A percentile compares a stretch with the other conserved stretches of the same genome.
Conservation (phyloP, 2,329 filamentous ascomycete genomes). For the Fusarium odoratissimum region DNA sequence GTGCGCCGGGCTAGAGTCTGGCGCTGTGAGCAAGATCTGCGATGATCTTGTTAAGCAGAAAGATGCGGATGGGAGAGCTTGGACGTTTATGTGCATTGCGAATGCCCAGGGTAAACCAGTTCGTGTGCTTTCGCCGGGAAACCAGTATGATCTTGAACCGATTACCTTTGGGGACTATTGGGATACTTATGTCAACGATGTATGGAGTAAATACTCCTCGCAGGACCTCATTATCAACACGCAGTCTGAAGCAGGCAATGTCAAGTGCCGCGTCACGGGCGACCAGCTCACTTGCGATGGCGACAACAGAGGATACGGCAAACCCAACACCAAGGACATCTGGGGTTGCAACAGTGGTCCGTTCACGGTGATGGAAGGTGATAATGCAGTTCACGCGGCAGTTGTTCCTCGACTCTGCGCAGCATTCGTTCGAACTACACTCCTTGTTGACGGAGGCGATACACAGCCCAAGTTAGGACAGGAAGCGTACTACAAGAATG, state of each 20-base stretch:
- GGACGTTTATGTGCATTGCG: conserved; percentile 59
- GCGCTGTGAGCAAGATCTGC: conserved; percentile 56
- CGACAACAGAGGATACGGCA: conserved; percentile 57
- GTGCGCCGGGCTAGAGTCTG: conserved; percentile 54
- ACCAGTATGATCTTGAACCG: conserved; percentile 52
- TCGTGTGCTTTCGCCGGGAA: conserved; percentile 59
- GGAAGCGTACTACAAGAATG: conserved; percentile 57
- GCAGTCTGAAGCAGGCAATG: conserved; percentile 53
- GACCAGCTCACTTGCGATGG: conserved; percentile 54
- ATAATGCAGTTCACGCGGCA: conserved; percentile 56
- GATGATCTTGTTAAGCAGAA: conserved; percentile 53
- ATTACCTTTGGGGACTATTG: conserved; percentile 57
- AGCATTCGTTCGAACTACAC: conserved; percentile 61
- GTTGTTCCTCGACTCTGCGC: conserved; percentile 62
- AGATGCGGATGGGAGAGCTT: conserved; percentile 53
- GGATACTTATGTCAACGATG: conserved; percentile 57
- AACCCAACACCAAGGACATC: conserved; percentile 59
- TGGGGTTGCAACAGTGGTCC: conserved; percentile 64
- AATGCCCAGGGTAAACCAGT: conserved; percentile 51
- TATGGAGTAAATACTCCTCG: conserved; percentile 57
- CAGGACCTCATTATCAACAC: conserved; percentile 57
- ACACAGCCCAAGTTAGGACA: conserved; percentile 55
- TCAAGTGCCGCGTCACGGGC: conserved; percentile 54
- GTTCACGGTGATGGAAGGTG: conserved; percentile 52
- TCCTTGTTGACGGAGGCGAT: conserved; percentile 59